Percentiles rank a stretch among this genome's conserved stretches.
These are phyloP conservation scores for Torulaspora indica DNA, from an alignment of 805 yeast species.

Conservation along the genomic window DNA sequence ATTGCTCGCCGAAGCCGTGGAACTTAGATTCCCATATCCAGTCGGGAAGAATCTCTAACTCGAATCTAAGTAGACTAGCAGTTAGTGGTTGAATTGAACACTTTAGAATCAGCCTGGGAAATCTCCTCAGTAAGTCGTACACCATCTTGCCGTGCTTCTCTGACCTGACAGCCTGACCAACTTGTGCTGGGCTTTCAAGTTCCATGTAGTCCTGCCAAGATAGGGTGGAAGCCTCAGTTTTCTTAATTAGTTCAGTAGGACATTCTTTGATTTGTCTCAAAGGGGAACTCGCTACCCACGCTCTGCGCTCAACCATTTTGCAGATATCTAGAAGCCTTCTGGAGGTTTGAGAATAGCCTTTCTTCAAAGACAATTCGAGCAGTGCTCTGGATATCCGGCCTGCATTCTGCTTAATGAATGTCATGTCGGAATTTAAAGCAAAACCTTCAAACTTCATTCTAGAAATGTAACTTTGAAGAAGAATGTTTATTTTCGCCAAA, in stretches of 20 bases:
- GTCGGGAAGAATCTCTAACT: conserved; percentile 59
- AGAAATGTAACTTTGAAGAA: conserved; percentile 86
- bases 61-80: conserved; percentile 58
- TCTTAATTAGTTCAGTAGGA: conserved; percentile 63
- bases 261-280: conserved; percentile 75
- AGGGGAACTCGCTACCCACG: conserved; percentile 86
- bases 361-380: conserved; percentile 65
- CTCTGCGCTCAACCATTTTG: conserved; percentile 71
- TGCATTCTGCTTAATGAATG: conserved; percentile 88
- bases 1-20: conserved; percentile 64
- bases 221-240: conserved; percentile 72
- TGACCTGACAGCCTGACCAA: conserved; percentile 74
- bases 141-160: conserved; percentile 60
- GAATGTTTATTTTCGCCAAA: conserved; percentile 68
- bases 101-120: conserved; percentile 61
- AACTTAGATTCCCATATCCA: conserved; percentile 72
- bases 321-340: conserved; percentile 57
- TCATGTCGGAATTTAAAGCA: conserved; percentile 89
- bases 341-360: conserved; percentile 66
- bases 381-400: conserved; percentile 84
- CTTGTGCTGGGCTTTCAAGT: conserved; percentile 61
- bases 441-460: conserved; percentile 73
- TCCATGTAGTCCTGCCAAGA: conserved; percentile 77
- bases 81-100: conserved; percentile 76
- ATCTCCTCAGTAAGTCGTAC: conserved; percentile 56